These are phyloP conservation scores for Pseudogymnoascus sp. DNA, from an alignment of 2,329 filamentous ascomycete genomes.

Conservation along the genomic window DNA sequence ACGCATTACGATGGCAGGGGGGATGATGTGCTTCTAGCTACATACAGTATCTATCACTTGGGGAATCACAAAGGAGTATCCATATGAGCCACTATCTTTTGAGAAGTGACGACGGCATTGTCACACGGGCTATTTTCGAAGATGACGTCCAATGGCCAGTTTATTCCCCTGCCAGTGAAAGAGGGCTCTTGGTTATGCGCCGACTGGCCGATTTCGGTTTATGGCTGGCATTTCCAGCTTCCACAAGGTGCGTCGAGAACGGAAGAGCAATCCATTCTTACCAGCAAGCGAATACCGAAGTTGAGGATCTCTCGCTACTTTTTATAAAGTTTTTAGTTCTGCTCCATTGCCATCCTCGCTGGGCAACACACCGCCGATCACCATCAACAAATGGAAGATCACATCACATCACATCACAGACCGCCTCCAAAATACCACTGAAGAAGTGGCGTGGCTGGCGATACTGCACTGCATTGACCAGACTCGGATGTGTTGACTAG, in stretches of 20 bases:
- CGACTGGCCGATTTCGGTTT: too few relatives aligned
- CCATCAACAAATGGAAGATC: background rate
- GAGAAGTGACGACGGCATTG: background rate
- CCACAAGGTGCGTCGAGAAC: background rate
- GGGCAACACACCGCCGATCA: background rate
- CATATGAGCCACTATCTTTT: background rate
- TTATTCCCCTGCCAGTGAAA: background rate
- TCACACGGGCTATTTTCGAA: background rate
- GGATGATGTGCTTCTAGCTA: background rate
- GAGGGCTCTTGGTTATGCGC: background rate
- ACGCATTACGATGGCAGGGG: background rate
- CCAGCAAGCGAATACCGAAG: background rate
- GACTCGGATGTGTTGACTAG: background rate
- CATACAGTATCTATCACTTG: background rate
- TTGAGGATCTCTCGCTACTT: background rate
- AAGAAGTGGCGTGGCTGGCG: conserved; percentile 5
- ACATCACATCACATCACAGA: background rate
- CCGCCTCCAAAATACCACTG: background rate
- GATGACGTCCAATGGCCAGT: background rate
- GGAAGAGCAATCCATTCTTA: background rate
- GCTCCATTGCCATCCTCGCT: background rate
- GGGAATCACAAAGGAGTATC: background rate
- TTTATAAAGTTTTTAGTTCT: background rate
- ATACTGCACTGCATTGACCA: background rate
- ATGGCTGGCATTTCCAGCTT: background rate